Conservation (phyloP, 306 rosid genomes). For the Albizia julibrissin region DNA sequence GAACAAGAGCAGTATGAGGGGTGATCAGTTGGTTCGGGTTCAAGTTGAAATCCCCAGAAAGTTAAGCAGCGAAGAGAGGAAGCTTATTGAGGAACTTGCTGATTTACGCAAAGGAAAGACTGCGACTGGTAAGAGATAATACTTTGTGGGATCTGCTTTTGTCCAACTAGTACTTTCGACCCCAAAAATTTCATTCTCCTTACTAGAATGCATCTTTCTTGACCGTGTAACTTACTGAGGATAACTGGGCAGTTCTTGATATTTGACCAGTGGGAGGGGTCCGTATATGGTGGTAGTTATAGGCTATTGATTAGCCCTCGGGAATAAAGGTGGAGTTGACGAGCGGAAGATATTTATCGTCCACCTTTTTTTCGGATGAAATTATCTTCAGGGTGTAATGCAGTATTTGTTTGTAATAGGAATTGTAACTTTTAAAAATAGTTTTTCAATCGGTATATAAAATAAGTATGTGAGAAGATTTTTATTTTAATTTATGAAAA, state of each 20-base stretch:
- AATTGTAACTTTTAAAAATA: too few relatives aligned
- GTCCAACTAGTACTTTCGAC: slow-evolving; percentile 6
- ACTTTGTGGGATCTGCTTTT: slow-evolving; percentile 23
- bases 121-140: slow-evolving; percentile 39
- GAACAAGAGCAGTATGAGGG: slow-evolving; percentile 87
- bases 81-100: slow-evolving; percentile 88
- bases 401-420: too few relatives aligned
- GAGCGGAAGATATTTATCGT: slow-evolving; percentile 20
- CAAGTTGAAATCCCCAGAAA: slow-evolving; percentile 97
- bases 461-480: too few relatives aligned
- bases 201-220: slow-evolving; percentile 22
- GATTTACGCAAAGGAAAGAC: slow-evolving; percentile 89
- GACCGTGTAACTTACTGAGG: slow-evolving; percentile 15
- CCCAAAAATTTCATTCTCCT: slow-evolving; percentile 21
- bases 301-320: slow-evolving; percentile 25
- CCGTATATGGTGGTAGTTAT: slow-evolving; percentile 17
- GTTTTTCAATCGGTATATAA: too few relatives aligned
- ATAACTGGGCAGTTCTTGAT: slow-evolving; percentile 14
- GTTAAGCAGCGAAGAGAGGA: slow-evolving; percentile 76
- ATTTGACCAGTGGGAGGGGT: slow-evolving; percentile 10
- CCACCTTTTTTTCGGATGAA: slow-evolving; percentile 19
- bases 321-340: not conserved
- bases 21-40: slow-evolving; percentile 95
- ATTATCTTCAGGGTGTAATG: slow-evolving; percentile 21
- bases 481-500: too few relatives aligned